Percentiles rank a stretch among this genome's conserved stretches.
Evolutionary conservation across 768 basidiomycete genomes (phyloP).

Genomic region (Hygrocybe coccinea): DNA sequence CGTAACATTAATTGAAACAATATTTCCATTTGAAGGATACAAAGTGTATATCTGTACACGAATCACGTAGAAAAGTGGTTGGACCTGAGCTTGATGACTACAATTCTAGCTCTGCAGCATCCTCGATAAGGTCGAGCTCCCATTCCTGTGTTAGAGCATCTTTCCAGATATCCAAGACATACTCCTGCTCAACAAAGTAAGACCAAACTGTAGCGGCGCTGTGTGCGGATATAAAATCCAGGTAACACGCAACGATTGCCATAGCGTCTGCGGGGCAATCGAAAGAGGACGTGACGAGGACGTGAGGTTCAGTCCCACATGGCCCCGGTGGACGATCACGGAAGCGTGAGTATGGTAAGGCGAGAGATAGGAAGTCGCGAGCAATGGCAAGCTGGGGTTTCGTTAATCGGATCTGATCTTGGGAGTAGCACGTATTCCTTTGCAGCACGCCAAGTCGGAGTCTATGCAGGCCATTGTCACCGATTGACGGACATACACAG

Average conservation of each 20-base stretch:
- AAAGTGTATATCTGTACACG: background rate
- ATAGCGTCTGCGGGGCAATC: background rate
- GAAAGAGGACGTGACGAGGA: background rate
- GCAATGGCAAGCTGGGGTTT: slow-evolving; percentile 37
- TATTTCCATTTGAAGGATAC: too few relatives aligned
- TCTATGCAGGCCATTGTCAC: too few relatives aligned
- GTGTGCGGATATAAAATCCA: background rate
- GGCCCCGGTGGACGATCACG: background rate
- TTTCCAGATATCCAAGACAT: background rate
- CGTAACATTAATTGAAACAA: too few relatives aligned
- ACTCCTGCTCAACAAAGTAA: background rate
- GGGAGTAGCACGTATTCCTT: too few relatives aligned
- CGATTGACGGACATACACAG: too few relatives aligned
- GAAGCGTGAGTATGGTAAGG: slow-evolving; percentile 29
- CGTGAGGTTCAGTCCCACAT: background rate
- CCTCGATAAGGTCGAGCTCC: background rate
- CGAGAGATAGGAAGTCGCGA: slow-evolving; percentile 41
- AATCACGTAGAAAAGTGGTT: too few relatives aligned
- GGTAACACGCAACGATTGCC: background rate
- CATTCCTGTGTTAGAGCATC: too few relatives aligned
- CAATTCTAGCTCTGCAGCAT: background rate
- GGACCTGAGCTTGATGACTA: too few relatives aligned
- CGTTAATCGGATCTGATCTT: too few relatives aligned
- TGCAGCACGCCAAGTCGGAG: too few relatives aligned
- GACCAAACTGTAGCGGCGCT: background rate